phyloP scores from a whole-genome alignment of 805 yeast genomes.

The Candida maris region DNA sequence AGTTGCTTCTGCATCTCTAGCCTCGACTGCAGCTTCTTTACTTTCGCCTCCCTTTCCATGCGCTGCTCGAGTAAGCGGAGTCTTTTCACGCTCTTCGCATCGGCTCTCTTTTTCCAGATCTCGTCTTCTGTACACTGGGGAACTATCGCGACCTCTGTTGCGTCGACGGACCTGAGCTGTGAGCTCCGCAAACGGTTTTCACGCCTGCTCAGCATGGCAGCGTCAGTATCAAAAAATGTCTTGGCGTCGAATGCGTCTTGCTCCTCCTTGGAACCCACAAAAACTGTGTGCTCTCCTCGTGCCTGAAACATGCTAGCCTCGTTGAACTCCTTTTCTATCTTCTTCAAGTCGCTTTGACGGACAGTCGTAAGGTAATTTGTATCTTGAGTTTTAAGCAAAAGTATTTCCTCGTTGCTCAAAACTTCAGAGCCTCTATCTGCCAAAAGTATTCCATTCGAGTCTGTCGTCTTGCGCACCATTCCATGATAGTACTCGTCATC shows the following conservation, averaged over 20 bases:
- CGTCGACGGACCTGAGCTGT: slow-evolving; percentile 49
- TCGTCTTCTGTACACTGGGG: slow-evolving; percentile 26
- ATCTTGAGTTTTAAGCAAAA: slow-evolving; percentile 87
- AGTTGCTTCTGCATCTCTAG: slow-evolving; percentile 79
- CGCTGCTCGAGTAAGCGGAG: slow-evolving; percentile 59
- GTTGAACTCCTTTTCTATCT: slow-evolving; percentile 56
- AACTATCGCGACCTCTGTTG: slow-evolving; percentile 29
- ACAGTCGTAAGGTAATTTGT: slow-evolving; percentile 77
- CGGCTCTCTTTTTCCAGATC: slow-evolving; percentile 24
- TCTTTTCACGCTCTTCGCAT: slow-evolving; percentile 56
- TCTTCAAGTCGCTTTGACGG: slow-evolving; percentile 62
- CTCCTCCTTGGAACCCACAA: slow-evolving; percentile 63
- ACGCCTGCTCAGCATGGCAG: slow-evolving; percentile 52
- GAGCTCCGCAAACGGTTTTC: slow-evolving; percentile 67
- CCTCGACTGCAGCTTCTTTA: slow-evolving; percentile 62
- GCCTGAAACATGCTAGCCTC: slow-evolving; percentile 46
- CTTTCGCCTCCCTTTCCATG: slow-evolving; percentile 64
- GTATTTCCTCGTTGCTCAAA: slow-evolving; percentile 69
- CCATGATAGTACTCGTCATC: slow-evolving; percentile 97
- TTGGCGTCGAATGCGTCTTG: slow-evolving; percentile 61
- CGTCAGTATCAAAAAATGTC: slow-evolving; percentile 66
- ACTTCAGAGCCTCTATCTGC: slow-evolving; percentile 62
- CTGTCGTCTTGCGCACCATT: slow-evolving; percentile 72
- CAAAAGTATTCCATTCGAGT: slow-evolving; percentile 62
- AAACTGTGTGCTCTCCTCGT: slow-evolving; percentile 78